These are phyloP conservation scores for Endogone sp. DNA, from an alignment of 192 early-diverging fungal species.

Conservation along the genomic window DNA sequence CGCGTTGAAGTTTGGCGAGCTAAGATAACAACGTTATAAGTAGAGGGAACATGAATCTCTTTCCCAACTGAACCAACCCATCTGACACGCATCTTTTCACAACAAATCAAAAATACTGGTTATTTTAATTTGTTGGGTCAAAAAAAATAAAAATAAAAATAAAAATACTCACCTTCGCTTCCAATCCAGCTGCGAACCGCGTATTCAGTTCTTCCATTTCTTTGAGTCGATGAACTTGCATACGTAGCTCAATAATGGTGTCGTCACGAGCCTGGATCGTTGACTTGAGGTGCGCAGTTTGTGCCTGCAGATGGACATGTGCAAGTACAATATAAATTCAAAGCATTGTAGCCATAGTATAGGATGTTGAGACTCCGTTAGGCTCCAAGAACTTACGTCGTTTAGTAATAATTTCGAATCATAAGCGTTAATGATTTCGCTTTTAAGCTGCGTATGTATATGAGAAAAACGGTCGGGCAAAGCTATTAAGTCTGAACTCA, in stretches of 20 bases:
- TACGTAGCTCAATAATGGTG: not conserved
- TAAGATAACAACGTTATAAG: not conserved
- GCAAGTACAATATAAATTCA: not conserved
- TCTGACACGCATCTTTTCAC: not conserved
- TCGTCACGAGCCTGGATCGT: not conserved
- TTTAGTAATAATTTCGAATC: not conserved
- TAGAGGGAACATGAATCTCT: not conserved
- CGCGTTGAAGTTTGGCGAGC: not conserved
- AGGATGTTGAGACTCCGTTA: not conserved
- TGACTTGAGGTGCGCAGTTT: not conserved
- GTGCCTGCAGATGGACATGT: not conserved
- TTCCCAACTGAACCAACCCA: not conserved
- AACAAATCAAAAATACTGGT: not conserved
- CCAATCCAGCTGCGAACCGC: not conserved
- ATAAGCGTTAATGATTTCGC: not conserved
- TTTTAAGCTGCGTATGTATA: not conserved
- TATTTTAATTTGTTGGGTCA: too few species aligned
- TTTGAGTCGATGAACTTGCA: not conserved
- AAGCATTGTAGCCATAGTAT: not conserved
- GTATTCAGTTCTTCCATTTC: not conserved
- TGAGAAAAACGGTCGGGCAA: not conserved
- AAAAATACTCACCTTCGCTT: not conserved
- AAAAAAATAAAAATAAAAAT: too few species aligned
- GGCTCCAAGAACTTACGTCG: not conserved
- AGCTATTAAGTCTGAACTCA: not conserved